These are phyloP conservation scores for Lindgomyces ingoldianus DNA, from an alignment of 495 filamentous ascomycete species.

Conservation along the genomic window DNA sequence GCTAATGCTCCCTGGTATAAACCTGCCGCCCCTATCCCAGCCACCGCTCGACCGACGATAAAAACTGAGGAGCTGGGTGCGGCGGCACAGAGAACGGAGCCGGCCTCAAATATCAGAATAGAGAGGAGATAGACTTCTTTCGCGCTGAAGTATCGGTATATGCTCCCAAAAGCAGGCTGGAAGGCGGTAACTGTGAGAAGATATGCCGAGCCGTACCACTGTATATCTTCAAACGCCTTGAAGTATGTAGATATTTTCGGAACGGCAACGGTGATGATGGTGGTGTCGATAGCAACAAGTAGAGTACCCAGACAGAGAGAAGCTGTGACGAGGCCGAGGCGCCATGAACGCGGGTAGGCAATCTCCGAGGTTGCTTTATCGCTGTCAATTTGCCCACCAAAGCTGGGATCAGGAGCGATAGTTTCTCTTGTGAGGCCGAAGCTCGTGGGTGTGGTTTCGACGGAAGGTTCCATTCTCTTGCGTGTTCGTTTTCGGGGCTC, in stretches of 20 bases:
- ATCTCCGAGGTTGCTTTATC: not conserved
- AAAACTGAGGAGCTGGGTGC: constrained; percentile 48
- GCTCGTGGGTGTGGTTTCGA: too few species aligned
- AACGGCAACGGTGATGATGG: constrained; percentile 40
- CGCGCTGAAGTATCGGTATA: constrained; percentile 37
- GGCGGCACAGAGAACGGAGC: constrained; percentile 50
- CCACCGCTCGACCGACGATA: constrained; percentile 51
- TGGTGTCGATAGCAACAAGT: constrained; percentile 27
- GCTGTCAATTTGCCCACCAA: not conserved
- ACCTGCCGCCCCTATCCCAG: constrained; percentile 37
- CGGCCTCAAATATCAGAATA: constrained; percentile 44
- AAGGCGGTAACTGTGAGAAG: constrained; percentile 40
- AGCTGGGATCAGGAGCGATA: not conserved
- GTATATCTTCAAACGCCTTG: constrained; percentile 38
- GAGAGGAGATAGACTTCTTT: constrained; percentile 32
- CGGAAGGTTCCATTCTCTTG: too few species aligned
- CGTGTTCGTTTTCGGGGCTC: too few species aligned
- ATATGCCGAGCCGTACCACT: constrained; percentile 42
- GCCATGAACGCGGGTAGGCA: constrained; percentile 4
- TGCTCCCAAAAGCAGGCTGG: constrained; percentile 39
- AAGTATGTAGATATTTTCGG: constrained; percentile 39
- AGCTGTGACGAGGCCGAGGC: not conserved
- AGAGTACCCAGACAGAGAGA: constrained; percentile 11
- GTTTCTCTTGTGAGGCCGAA: not conserved
- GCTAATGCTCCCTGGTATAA: constrained; percentile 14